Percentiles rank a stretch among this genome's conserved stretches.
These are phyloP conservation scores for Rhynchospora tenuis DNA, from an alignment of 176 grass and related monocot genomes.

Conservation along the genomic window DNA sequence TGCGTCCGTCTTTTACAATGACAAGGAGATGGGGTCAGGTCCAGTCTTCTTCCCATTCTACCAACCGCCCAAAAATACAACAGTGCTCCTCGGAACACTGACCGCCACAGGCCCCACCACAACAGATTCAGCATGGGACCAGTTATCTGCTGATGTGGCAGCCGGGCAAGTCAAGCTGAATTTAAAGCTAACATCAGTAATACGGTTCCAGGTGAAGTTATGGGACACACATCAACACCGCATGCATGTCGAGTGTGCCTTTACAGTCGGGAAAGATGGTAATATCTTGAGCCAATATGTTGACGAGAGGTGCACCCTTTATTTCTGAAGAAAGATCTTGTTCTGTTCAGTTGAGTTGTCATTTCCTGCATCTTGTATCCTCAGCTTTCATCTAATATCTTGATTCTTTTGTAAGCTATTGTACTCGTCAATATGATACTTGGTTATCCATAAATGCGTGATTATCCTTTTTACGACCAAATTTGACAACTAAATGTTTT, in stretches of 20 bases:
- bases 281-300: slow-evolving; percentile 30
- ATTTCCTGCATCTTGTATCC: not conserved
- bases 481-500: not conserved
- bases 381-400: not conserved
- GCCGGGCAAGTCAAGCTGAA: slow-evolving; percentile 35
- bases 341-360: not conserved
- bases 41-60: slow-evolving; percentile 45
- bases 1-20: slow-evolving; percentile 48
- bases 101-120: slow-evolving; percentile 6
- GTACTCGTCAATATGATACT: not conserved
- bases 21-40: slow-evolving; percentile 44
- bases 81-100: slow-evolving; percentile 31
- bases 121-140: slow-evolving; percentile 19
- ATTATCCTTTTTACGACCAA: not conserved
- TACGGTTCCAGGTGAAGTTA: slow-evolving; percentile 53
- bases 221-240: slow-evolving; percentile 68
- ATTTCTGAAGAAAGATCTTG: slow-evolving; percentile 24
- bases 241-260: slow-evolving; percentile 49
- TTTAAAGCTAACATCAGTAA: slow-evolving; percentile 48
- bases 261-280: slow-evolving; percentile 32
- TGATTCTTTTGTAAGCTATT: slow-evolving; percentile 4
- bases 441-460: not conserved
- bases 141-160: slow-evolving; percentile 32
- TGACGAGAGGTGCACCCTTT: slow-evolving; percentile 30
- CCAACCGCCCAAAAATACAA: slow-evolving; percentile 57